Conservation (phyloP, 1,284 basidiomycete genomes). For the Boletellus deceptivus region DNA sequence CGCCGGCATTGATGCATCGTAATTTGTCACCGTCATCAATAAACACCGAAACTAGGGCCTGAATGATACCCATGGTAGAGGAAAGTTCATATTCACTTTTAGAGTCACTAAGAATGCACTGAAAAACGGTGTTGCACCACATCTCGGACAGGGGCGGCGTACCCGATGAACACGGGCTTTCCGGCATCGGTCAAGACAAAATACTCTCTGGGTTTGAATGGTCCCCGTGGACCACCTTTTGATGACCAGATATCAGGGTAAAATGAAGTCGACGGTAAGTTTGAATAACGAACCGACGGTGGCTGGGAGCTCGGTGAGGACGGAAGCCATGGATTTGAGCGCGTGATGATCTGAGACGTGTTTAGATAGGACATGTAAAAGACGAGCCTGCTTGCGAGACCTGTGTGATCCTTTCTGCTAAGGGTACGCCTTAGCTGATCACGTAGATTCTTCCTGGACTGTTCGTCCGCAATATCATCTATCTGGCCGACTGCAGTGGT, state of each 20-base stretch:
- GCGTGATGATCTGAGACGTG: constrained; percentile 12
- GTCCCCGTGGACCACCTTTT: constrained; percentile 23
- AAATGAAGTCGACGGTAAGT: background rate
- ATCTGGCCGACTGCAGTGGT: constrained; percentile 45
- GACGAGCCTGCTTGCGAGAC: constrained; percentile 15
- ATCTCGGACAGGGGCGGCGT: constrained; percentile 5
- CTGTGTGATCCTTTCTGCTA: constrained; percentile 42
- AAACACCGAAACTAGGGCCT: constrained; percentile 92
- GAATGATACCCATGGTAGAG: constrained; percentile 88
- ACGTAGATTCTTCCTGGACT: constrained; percentile 61
- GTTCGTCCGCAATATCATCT: constrained; percentile 46
- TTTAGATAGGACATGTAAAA: constrained; percentile 1
- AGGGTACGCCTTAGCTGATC: constrained; percentile 69
- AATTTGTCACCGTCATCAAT: constrained; percentile 83
- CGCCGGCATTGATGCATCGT: constrained; percentile 74
- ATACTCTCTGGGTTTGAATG: constrained; percentile 75
- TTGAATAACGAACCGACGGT: constrained; percentile 9
- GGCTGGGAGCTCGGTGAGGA: constrained; percentile 13
- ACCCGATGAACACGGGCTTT: constrained; percentile 90
- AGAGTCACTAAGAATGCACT: constrained; percentile 41
- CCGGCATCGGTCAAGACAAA: constrained; percentile 93
- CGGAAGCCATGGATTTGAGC: constrained; percentile 14
- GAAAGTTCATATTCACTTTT: constrained; percentile 60
- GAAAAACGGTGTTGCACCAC: background rate
- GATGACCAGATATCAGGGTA: constrained; percentile 10